Evolutionary conservation across 1,139 yeast genomes (phyloP), one percentile per base, ranked within the genome.

Genomic region (Saccharomyces hybrid): DNA sequence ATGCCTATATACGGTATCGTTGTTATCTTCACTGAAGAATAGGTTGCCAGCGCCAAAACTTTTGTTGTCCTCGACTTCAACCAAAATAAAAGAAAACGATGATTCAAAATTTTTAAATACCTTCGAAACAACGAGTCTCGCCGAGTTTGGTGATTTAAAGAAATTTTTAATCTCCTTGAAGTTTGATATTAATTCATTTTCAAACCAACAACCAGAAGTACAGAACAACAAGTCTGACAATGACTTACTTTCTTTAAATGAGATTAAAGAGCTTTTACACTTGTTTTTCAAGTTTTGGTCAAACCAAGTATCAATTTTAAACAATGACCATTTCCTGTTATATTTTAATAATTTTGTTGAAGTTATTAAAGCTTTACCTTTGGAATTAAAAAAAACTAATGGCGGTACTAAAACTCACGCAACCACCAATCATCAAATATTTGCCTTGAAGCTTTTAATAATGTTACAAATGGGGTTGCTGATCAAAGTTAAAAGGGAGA

Each of bases 281-380:
- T 46, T 69, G 1, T 90, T 80, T 67, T 89, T 88, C 71, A 84
- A 83, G 58, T 86, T 85, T 57, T 90, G 96, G 96, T 85, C 88
- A 41, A 76, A 79, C 47, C 71, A 81, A 16, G 75, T 85, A 47
- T 95, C 96, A 0, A 76, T 88, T 9, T 66, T 89, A 52, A 88
- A 87, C 66, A 82, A 83, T 62, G 79, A 79, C 50, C 75, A 80
- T 5, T 88, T 88, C 63, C 73, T 85, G 64, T 73, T 75, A 32
- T 80, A 81, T 60, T 88, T 86, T 63, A 67, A 74, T 34, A 73
- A 72, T 47, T 78, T 82, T 51, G 71, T 75, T 14, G 64, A 70
- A n/a, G 71, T 79, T 9, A 61, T 79, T 9, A 81, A 78, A 54
- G 59, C 61, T n/a, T 47, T 57, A 54, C 48, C 60, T 52, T 51